Percentiles rank a stretch among this genome's conserved stretches.
Evolutionary conservation across 441 rosid species (phyloP).

Genomic region (Pelargonium hybrid): DNA sequence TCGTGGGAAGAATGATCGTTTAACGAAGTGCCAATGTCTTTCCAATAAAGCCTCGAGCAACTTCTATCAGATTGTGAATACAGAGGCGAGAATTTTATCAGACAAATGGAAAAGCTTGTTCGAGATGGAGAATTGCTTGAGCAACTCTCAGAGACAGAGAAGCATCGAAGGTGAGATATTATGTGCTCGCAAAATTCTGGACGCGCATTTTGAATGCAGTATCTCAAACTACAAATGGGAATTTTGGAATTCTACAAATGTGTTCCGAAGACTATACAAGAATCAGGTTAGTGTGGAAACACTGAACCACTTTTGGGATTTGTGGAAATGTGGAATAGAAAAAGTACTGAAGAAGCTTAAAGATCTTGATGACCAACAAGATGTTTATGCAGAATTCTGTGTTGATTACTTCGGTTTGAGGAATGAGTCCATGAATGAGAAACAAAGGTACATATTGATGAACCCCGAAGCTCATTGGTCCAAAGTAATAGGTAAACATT

Average conservation of each 20-base stretch:
- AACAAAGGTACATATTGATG: background rate
- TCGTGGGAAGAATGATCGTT: background rate
- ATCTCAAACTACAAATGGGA: constrained; percentile 9
- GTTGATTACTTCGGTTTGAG: constrained; percentile 12
- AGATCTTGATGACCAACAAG: background rate
- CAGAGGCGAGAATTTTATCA: background rate
- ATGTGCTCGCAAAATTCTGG: constrained; percentile 3
- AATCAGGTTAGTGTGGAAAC: background rate
- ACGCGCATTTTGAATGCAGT: background rate
- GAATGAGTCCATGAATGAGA: background rate
- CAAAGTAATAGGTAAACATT: background rate
- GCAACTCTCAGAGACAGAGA: constrained; percentile 5
- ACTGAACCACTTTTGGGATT: constrained; percentile 6
- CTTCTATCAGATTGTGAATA: constrained; percentile 1
- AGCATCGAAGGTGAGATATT: constrained; percentile 14
- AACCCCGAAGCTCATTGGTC: constrained; percentile 10
- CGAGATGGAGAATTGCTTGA: background rate
- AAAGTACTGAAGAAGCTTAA: background rate
- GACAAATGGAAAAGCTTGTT: background rate
- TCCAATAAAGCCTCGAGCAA: background rate
- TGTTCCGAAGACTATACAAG: background rate
- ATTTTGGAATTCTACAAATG: no score
- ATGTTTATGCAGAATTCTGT: background rate
- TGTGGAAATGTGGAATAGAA: constrained; percentile 3
- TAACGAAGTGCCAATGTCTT: background rate